phyloP scores from a whole-genome alignment of 306 rosid genomes.

The Castanospermum australe region DNA sequence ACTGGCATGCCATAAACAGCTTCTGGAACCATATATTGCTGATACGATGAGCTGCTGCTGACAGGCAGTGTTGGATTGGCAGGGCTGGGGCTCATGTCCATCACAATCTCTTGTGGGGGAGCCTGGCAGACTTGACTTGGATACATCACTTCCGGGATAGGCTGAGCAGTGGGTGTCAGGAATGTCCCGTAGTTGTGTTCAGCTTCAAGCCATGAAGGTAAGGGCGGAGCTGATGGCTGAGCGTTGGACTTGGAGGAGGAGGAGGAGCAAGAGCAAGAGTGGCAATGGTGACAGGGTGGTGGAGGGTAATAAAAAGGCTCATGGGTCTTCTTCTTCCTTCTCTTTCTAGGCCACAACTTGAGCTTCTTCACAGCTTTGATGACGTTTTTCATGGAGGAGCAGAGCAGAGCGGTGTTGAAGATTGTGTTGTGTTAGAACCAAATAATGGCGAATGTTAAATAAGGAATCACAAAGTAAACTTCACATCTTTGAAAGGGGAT shows the following conservation, averaged over 20 bases:
- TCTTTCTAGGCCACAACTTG: conserved; percentile 62
- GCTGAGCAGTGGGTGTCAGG: conserved; percentile 6
- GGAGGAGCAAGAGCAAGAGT: conserved; percentile 22
- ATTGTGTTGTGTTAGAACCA: background rate
- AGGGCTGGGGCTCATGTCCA: background rate
- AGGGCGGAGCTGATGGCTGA: conserved; percentile 74
- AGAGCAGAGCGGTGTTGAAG: background rate
- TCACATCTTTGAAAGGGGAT: background rate
- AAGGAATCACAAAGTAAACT: background rate
- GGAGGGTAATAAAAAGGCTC: conserved; percentile 30
- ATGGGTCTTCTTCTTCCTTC: conserved; percentile 36
- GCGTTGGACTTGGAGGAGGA: too few relatives aligned
- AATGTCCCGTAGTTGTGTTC: conserved; percentile 35
- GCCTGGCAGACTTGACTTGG: conserved; percentile 27
- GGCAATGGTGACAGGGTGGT: conserved; percentile 22
- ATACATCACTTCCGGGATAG: background rate
- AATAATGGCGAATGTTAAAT: background rate
- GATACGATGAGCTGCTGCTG: conserved; percentile 30
- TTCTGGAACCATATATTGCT: conserved; percentile 46
- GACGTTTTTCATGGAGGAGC: conserved; percentile 33
- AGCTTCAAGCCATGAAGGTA: conserved; percentile 62
- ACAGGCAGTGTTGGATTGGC: background rate
- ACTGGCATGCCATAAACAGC: conserved; percentile 59
- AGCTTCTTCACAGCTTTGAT: conserved; percentile 65
- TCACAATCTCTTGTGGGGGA: background rate